A percentile compares a stretch with the other conserved stretches of the same genome.
Evolutionary conservation across 306 rosid species (phyloP).

Genomic region (Gillenia trifoliata): DNA sequence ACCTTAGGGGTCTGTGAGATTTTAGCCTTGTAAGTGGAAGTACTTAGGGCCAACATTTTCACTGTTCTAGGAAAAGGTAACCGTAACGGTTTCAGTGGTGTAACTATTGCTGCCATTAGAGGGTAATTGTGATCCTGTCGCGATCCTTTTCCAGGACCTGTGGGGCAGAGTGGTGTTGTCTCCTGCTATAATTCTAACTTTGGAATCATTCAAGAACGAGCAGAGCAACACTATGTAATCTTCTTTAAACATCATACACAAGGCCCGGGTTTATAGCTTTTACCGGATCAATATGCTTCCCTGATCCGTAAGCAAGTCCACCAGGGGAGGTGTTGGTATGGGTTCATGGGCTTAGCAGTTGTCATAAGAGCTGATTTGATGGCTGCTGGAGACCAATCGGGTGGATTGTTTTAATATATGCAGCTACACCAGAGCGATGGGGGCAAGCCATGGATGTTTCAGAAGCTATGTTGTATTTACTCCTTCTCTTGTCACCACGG

Average conservation of each 20-base stretch:
- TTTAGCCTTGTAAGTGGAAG: constrained; percentile 7
- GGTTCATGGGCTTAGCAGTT: not conserved
- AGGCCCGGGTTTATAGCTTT: constrained; percentile 25
- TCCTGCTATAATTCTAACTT: not conserved
- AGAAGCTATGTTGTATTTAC: not conserved
- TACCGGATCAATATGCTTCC: not conserved
- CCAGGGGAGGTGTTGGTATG: not conserved
- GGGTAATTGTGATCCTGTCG: constrained; percentile 17
- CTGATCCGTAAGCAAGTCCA: not conserved
- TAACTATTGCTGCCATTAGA: constrained; percentile 8
- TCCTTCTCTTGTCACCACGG: not conserved
- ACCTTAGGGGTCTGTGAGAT: not conserved
- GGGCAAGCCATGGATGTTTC: not conserved
- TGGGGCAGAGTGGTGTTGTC: not conserved
- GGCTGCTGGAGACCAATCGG: not conserved
- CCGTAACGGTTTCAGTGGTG: not conserved
- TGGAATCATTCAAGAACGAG: not conserved
- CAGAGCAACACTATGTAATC: constrained; percentile 21
- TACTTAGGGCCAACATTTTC: constrained; percentile 20
- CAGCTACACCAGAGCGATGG: not conserved
- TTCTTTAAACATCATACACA: constrained; percentile 17
- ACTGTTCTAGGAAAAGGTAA: constrained; percentile 10
- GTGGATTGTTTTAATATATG: not conserved
- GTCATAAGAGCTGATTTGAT: too few species aligned
- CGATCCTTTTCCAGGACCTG: not conserved